Evolutionary conservation across 2,329 filamentous ascomycete species (phyloP).

Genomic region (Periglandula ipomoeae): DNA sequence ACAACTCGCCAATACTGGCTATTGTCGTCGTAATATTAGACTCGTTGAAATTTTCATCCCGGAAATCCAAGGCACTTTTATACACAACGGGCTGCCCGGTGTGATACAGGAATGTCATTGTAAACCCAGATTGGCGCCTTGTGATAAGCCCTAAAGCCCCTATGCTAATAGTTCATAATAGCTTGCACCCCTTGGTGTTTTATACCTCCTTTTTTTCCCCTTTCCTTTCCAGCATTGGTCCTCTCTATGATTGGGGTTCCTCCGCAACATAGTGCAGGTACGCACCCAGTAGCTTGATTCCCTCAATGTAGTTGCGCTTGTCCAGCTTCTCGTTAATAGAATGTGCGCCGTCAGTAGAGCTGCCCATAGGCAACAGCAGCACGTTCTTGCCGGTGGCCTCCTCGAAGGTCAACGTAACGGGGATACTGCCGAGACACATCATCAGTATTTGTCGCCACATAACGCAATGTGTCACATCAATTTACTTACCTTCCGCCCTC

Average conservation of each 20-base stretch:
- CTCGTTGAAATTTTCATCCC: too few relatives aligned
- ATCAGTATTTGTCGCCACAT: neutral
- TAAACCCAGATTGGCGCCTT: neutral
- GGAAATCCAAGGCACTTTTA: too few relatives aligned
- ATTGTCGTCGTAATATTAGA: too few relatives aligned
- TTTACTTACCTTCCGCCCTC: slow-evolving; percentile 74
- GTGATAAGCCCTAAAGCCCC: neutral
- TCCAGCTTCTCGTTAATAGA: slow-evolving; percentile 99
- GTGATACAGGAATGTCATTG: too few relatives aligned
- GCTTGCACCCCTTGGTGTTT: neutral
- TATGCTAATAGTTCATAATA: neutral
- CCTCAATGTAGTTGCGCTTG: slow-evolving; percentile 95
- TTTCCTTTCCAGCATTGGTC: neutral
- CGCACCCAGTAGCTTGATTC: slow-evolving; percentile 87
- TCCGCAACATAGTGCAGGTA: slow-evolving; percentile 95
- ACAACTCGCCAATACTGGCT: too few relatives aligned
- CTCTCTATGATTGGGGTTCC: slow-evolving; percentile 51
- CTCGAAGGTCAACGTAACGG: slow-evolving; percentile 94
- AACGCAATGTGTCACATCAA: too few relatives aligned
- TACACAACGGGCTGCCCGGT: too few relatives aligned
- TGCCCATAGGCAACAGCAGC: slow-evolving; percentile 90
- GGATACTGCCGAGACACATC: slow-evolving; percentile 53
- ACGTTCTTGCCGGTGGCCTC: slow-evolving; percentile 98
- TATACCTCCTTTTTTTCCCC: too few relatives aligned
- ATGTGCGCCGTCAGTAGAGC: slow-evolving; percentile 91